Conservation (phyloP, 208 protist species). For the Zelonia costaricensis region DNA sequence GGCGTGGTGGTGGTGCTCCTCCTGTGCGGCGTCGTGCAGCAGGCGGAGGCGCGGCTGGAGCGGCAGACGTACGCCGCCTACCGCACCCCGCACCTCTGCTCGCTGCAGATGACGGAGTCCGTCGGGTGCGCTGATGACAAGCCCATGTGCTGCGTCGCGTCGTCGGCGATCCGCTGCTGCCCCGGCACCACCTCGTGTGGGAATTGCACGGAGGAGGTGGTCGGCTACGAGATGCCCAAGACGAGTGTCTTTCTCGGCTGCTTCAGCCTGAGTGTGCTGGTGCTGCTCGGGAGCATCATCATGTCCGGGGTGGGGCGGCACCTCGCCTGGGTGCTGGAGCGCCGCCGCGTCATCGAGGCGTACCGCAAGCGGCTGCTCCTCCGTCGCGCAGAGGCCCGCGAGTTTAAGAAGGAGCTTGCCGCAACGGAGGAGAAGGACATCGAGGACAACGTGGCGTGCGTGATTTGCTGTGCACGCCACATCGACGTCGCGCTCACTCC, state of each 20-base stretch:
- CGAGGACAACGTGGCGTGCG: conserved; percentile 37
- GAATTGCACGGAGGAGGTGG: conserved; percentile 20
- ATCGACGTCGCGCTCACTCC: conserved; percentile 45
- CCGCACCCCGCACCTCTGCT: conserved; percentile 31
- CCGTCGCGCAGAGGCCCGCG: conserved; percentile 28
- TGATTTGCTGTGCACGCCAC: conserved; percentile 46
- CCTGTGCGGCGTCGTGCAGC: neutral
- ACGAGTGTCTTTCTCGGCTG: conserved; percentile 32
- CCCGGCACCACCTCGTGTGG: conserved; percentile 23
- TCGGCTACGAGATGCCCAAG: conserved; percentile 38
- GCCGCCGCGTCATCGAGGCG: conserved; percentile 26
- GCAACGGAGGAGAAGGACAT: conserved; percentile 31
- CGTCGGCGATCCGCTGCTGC: conserved; percentile 36
- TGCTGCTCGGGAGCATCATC: conserved; percentile 43
- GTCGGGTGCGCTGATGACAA: conserved; percentile 17
- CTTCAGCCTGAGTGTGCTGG: conserved; percentile 35
- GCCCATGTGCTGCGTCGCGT: conserved; percentile 38
- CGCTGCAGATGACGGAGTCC: conserved; percentile 22
- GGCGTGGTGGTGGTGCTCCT: conserved; percentile 2
- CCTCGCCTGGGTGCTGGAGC: conserved; percentile 40
- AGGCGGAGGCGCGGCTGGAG: conserved; percentile 11
- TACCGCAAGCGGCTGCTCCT: conserved; percentile 24
- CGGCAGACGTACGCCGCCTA: conserved; percentile 24
- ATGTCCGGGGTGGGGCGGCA: conserved; percentile 36
- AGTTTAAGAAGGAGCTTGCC: conserved; percentile 32